Conservation (phyloP, 1,284 basidiomycete species). For the Volvariella surrecta region DNA sequence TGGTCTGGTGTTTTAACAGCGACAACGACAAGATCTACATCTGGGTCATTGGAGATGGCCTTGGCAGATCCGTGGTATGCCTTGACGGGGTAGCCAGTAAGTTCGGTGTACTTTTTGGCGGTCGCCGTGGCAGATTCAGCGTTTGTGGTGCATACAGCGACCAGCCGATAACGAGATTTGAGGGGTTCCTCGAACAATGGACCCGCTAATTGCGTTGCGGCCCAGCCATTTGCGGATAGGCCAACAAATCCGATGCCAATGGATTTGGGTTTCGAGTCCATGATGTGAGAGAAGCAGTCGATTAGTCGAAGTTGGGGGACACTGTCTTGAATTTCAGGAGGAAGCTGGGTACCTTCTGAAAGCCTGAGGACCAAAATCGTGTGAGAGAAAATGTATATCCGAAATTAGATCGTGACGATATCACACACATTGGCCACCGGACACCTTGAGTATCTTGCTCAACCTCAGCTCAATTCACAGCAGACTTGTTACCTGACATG, state of each 20-base stretch:
- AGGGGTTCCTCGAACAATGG: conserved; percentile 4
- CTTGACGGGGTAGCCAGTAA: conserved; percentile 15
- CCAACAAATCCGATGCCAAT: conserved; percentile 25
- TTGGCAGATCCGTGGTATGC: conserved; percentile 19
- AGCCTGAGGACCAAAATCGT: too few species aligned
- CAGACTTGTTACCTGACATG: too few species aligned
- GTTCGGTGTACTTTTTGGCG: conserved; percentile 18
- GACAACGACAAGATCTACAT: conserved; percentile 28
- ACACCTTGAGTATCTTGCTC: too few species aligned
- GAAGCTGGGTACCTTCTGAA: too few species aligned
- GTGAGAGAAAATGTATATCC: too few species aligned
- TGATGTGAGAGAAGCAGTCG: too few species aligned
- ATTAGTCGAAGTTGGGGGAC: too few species aligned
- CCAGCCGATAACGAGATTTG: conserved; percentile 16
- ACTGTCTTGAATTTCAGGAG: too few species aligned
- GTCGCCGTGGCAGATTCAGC: conserved; percentile 17
- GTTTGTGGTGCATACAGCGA: conserved; percentile 20
- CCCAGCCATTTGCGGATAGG: conserved; percentile 25
- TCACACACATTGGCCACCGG: too few species aligned
- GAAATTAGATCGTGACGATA: too few species aligned
- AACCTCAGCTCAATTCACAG: too few species aligned
- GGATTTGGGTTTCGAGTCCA: too few species aligned
- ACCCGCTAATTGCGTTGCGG: conserved; percentile 8
- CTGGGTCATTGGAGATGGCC: conserved; percentile 21
- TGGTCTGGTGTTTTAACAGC: conserved; percentile 23